Conservation (phyloP, 805 yeast species). For the Sugiyamaella mastotermitis region DNA sequence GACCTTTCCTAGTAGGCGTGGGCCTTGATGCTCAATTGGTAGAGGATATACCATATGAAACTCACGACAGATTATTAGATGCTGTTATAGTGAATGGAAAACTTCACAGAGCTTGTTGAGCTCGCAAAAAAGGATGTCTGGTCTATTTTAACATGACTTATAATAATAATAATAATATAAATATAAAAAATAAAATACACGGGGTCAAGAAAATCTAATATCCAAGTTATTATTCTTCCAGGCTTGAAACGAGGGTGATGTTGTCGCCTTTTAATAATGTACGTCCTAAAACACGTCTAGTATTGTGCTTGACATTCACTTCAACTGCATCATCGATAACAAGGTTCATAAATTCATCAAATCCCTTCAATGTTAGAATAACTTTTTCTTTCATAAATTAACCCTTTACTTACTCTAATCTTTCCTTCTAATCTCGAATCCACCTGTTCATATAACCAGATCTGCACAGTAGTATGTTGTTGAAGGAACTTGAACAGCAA, state of each 20-base stretch:
- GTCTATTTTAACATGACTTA: no score
- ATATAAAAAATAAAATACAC: no score
- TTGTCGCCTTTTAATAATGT: constrained; percentile 90
- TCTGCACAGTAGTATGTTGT: constrained; percentile 68
- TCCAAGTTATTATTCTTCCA: constrained; percentile 23
- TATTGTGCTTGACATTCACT: constrained; percentile 46
- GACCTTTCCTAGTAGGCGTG: constrained; percentile 44
- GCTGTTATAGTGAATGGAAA: constrained; percentile 41
- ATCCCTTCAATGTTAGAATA: constrained; percentile 48
- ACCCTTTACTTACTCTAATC: no score
- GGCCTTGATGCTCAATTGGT: constrained; percentile 63
- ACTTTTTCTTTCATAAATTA: constrained; percentile 13
- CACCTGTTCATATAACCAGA: constrained; percentile 88
- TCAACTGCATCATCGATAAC: constrained; percentile 61
- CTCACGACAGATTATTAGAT: constrained; percentile 59
- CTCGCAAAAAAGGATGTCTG: no score
- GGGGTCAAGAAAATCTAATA: no score
- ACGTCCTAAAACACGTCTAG: constrained; percentile 41
- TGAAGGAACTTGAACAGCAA: constrained; percentile 82
- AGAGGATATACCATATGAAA: constrained; percentile 46
- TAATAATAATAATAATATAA: no score
- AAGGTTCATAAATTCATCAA: constrained; percentile 95
- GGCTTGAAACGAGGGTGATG: constrained; percentile 60
- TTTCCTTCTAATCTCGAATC: constrained; percentile 72
- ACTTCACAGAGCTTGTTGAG: no score